Conservation (phyloP, 352 stramenopile species). For the Phytophthora europaea region DNA sequence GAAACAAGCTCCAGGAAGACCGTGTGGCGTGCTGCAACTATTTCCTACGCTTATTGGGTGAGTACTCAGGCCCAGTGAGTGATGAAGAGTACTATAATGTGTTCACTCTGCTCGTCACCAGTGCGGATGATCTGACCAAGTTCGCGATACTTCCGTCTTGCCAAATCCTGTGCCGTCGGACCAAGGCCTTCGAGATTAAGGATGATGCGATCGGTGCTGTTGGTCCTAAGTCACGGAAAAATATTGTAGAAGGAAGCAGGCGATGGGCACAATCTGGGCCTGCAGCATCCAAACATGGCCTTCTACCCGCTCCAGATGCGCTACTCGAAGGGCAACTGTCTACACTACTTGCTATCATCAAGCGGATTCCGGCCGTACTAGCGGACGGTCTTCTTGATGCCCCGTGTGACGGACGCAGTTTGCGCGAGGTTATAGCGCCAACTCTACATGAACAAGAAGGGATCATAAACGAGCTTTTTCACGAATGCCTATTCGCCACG, state of each 20-base stretch:
- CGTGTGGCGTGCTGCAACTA: slow-evolving; percentile 55
- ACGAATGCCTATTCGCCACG: slow-evolving; percentile 76
- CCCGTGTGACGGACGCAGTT: slow-evolving; percentile 51
- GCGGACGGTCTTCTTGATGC: slow-evolving; percentile 53
- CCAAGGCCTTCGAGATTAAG: slow-evolving; percentile 55
- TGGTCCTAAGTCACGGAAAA: slow-evolving; percentile 16
- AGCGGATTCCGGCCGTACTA: slow-evolving; percentile 64
- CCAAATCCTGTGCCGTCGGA: slow-evolving; percentile 56
- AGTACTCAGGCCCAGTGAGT: slow-evolving; percentile 49
- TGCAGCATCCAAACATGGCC: slow-evolving; percentile 18
- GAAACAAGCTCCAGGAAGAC: slow-evolving; percentile 57
- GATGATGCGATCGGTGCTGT: slow-evolving; percentile 20
- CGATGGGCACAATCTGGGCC: slow-evolving; percentile 8
- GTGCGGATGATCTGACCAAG: slow-evolving; percentile 47
- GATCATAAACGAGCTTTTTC: slow-evolving; percentile 77
- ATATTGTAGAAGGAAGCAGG: slow-evolving; percentile 18
- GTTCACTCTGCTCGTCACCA: slow-evolving; percentile 67
- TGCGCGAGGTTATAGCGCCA: slow-evolving; percentile 59
- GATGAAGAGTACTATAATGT: slow-evolving; percentile 76
- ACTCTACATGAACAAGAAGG: slow-evolving; percentile 66
- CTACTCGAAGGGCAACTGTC: slow-evolving; percentile 68
- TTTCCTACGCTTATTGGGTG: slow-evolving; percentile 62
- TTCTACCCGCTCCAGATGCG: slow-evolving; percentile 35
- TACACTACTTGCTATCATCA: slow-evolving; percentile 67
- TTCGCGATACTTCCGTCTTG: slow-evolving; percentile 62